Conservation (phyloP, 352 stramenopile species). For the Lagenidium sp. region DNA sequence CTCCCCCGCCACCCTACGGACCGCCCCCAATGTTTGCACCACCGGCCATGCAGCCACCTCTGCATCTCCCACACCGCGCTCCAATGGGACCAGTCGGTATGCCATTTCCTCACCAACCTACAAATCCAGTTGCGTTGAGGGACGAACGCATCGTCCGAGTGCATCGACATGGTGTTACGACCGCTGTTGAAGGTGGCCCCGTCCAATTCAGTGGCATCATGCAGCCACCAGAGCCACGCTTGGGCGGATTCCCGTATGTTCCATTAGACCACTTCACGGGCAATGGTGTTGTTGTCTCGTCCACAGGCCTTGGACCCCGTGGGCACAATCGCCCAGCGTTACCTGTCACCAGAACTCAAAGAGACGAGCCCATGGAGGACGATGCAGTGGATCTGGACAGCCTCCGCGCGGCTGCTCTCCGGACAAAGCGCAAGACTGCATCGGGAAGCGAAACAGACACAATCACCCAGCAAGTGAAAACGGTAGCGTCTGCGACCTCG, state of each 20-base stretch:
- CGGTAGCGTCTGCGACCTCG: no score
- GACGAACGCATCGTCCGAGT: slow-evolving; percentile 69
- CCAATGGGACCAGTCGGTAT: no score
- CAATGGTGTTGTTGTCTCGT: no score
- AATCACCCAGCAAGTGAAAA: not conserved
- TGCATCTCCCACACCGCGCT: no score
- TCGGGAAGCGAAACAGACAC: not conserved
- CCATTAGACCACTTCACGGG: slow-evolving; percentile 4
- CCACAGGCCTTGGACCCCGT: no score
- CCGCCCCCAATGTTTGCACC: not conserved
- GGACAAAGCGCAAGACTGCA: slow-evolving; percentile 28
- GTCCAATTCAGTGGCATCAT: no score
- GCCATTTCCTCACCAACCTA: slow-evolving; percentile 3
- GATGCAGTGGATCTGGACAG: slow-evolving; percentile 48
- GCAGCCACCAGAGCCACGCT: not conserved
- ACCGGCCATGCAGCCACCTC: slow-evolving; percentile 3
- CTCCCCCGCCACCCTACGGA: not conserved
- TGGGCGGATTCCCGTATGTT: slow-evolving; percentile 8
- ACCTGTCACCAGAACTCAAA: no score
- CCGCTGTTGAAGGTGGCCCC: no score
- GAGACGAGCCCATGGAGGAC: slow-evolving; percentile 2
- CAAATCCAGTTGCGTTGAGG: slow-evolving; percentile 20
- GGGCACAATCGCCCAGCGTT: no score
- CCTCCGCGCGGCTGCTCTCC: slow-evolving; percentile 53
- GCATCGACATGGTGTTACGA: slow-evolving; percentile 46